Conservation (phyloP, 106 monocot species). For the Dactylorhiza incarnata region DNA sequence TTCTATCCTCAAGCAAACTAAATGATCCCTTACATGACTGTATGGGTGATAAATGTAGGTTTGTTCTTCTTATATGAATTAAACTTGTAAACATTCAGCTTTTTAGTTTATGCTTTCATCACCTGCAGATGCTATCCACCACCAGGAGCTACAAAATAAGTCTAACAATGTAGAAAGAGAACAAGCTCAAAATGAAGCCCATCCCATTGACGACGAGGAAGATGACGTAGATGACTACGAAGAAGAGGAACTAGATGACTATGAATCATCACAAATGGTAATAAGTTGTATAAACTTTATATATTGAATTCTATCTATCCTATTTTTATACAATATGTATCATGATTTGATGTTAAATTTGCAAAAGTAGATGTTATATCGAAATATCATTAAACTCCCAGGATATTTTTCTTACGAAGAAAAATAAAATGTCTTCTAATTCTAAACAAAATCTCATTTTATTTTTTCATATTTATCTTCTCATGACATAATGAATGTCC, state of each 20-base stretch:
- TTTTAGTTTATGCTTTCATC: neutral
- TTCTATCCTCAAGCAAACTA: no score
- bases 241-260: constrained; percentile 31
- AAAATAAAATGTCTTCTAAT: neutral
- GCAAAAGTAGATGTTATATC: neutral
- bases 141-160: constrained; percentile 6
- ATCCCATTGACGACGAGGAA: constrained; percentile 15
- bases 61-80: neutral
- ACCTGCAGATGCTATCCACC: constrained; percentile 20
- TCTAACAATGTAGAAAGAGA: constrained; percentile 21
- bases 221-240: constrained; percentile 9
- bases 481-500: no score
- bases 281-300: neutral
- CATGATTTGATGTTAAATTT: no score
- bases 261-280: constrained; percentile 35
- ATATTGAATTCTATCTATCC: no score
- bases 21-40: neutral
- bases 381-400: neutral
- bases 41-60: neutral
- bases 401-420: neutral
- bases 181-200: constrained; percentile 16
- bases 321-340: no score
- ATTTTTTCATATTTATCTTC: no score
- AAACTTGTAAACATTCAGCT: neutral
- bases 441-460: no score